phyloP scores from a whole-genome alignment of 176 grass and related monocot species.

The Hyparrhenia diplandra region DNA sequence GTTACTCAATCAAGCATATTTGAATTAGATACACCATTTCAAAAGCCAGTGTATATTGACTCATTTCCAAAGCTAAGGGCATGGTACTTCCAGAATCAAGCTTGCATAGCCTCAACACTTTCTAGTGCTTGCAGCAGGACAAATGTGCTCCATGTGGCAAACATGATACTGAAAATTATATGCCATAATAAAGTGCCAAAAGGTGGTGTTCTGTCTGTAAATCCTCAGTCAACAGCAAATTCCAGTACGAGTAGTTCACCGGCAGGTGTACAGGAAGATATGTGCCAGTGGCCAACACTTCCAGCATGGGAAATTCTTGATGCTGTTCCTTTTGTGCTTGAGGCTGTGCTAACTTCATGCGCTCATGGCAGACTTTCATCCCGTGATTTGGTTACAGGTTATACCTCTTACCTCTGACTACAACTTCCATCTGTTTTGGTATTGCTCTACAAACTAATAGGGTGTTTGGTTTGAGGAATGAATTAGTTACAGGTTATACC shows the following conservation, averaged over 20 bases:
- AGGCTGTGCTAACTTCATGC: slow-evolving; percentile 71
- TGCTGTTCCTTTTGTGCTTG: slow-evolving; percentile 86
- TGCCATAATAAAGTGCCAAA: slow-evolving; percentile 42
- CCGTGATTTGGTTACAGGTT: slow-evolving; percentile 75
- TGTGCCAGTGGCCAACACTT: slow-evolving; percentile 22
- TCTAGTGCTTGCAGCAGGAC: slow-evolving; percentile 14
- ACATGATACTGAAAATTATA: slow-evolving; percentile 57
- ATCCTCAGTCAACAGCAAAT: slow-evolving; percentile 31
- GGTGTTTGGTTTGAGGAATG: too few species aligned
- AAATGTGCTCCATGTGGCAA: slow-evolving; percentile 44
- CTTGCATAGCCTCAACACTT: slow-evolving; percentile 93
- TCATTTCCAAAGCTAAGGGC: slow-evolving; percentile 89
- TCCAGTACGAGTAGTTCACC: slow-evolving; percentile 41
- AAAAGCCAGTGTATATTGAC: slow-evolving; percentile 24
- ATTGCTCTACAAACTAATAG: neutral
- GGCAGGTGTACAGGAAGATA: slow-evolving; percentile 38
- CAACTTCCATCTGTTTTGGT: neutral
- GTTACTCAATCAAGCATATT: neutral
- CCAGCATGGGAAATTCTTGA: slow-evolving; percentile 75
- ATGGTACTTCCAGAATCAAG: slow-evolving; percentile 99
- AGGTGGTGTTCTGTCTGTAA: slow-evolving; percentile 21
- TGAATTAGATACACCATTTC: slow-evolving; percentile 2
- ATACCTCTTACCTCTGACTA: neutral
- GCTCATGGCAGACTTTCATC: slow-evolving; percentile 72
- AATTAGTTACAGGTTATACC: too few species aligned